These are phyloP conservation scores for Phytophthora pistaciae DNA, from an alignment of 352 stramenopile species.

Conservation along the genomic window DNA sequence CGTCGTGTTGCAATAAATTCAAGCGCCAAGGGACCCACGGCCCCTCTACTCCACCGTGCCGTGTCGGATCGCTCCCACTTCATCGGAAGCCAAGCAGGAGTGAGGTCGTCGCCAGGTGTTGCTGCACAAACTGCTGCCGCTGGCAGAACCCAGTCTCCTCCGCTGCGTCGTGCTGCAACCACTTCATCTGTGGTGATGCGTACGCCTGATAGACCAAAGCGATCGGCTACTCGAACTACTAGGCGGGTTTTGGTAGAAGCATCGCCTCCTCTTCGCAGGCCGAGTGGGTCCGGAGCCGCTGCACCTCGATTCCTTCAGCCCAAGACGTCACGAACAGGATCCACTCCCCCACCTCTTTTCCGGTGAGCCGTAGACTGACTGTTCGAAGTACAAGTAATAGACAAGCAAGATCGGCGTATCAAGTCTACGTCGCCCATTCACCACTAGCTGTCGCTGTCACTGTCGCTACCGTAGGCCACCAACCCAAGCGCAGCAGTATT, in stretches of 20 bases:
- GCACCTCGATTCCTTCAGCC: conserved; percentile 33
- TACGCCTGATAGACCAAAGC: conserved; percentile 80
- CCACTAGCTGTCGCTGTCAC: conserved; percentile 58
- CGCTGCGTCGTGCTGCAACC: conserved; percentile 16
- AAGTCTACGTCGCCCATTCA: background rate
- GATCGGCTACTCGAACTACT: conserved; percentile 44
- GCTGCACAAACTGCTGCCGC: background rate
- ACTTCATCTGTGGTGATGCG: conserved; percentile 69
- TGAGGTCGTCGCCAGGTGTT: background rate
- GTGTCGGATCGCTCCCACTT: conserved; percentile 27
- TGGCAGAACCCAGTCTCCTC: conserved; percentile 17
- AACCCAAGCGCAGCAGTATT: conserved; percentile 34
- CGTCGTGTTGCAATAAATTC: conserved; percentile 12
- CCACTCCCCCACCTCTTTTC: conserved; percentile 39
- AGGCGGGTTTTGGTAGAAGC: conserved; percentile 73
- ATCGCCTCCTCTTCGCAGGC: conserved; percentile 76
- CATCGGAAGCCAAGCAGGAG: conserved; percentile 8
- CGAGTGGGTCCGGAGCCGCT: conserved; percentile 25
- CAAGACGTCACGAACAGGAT: conserved; percentile 26
- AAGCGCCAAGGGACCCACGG: conserved; percentile 8
- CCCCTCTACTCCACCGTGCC: conserved; percentile 12
- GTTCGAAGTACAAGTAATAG: conserved; percentile 2
- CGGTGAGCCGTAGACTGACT: conserved; percentile 15
- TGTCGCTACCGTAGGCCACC: conserved; percentile 79
- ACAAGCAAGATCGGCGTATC: background rate